Conservation (phyloP, 2,329 filamentous ascomycete genomes). For the Pseudocercospora vitis region DNA sequence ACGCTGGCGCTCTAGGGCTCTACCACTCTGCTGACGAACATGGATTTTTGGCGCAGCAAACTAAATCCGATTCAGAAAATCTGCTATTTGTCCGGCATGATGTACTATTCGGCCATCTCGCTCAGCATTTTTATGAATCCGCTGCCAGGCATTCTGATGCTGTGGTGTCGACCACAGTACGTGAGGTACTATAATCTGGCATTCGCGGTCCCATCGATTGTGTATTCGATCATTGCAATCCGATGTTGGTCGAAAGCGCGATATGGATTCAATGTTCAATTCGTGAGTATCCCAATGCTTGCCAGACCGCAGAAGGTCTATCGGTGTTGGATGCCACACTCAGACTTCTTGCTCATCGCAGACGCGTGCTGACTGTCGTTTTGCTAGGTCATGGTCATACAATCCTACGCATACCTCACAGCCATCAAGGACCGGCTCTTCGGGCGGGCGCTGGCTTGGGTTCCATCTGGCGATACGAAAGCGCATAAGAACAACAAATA, state of each 20-base stretch:
- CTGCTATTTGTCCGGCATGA: constrained; percentile 45
- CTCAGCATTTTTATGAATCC: constrained; percentile 45
- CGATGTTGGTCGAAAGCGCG: constrained; percentile 44
- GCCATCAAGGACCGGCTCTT: constrained; percentile 47
- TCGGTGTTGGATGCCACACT: no score
- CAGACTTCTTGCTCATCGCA: no score
- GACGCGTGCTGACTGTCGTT: no score
- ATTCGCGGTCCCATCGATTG: constrained; percentile 44
- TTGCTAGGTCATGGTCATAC: constrained; percentile 45
- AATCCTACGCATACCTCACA: constrained; percentile 47
- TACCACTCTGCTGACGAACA: constrained; percentile 45
- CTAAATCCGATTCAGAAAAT: constrained; percentile 44
- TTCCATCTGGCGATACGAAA: constrained; percentile 43
- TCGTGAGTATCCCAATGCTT: no score
- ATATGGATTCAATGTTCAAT: constrained; percentile 48
- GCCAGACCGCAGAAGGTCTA: no score
- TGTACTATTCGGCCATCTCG: constrained; percentile 46
- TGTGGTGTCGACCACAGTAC: constrained; percentile 43
- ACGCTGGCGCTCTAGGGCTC: constrained; percentile 31
- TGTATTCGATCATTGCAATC: constrained; percentile 44
- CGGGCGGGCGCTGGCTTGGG: constrained; percentile 44
- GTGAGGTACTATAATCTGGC: constrained; percentile 50
- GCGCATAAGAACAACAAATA: constrained; percentile 47
- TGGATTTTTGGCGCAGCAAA: constrained; percentile 44
- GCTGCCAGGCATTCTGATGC: constrained; percentile 44